Base-by-base conservation (phyloP, 768 basidiomycete genomes). In the Gymnopilus dilepis region DNA sequence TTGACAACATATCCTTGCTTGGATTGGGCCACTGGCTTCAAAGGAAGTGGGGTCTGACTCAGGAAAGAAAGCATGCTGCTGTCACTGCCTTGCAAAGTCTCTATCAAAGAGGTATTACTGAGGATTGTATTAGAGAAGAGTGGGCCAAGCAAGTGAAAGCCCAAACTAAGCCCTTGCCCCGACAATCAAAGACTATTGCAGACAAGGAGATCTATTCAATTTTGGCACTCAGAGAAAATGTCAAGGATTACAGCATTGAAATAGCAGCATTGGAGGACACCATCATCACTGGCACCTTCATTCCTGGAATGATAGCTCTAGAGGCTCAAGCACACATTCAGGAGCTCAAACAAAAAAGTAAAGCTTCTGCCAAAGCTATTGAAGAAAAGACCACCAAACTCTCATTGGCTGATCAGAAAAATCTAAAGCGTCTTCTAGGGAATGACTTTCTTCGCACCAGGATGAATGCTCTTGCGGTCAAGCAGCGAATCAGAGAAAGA, bases 381-480 rank as follows among this genome's bases (percentile, higher is more conserved):
- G 28, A 26, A 12, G 51, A 57, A 3, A 58, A 60, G 24, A 21
- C 22, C 7, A 21, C 9, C 19, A 59, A 59, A 24, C 41, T 59
- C 52, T 42, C 47, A 53, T 45, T 62, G 51, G 55, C 53, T 45
- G 43, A 22, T 22, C 12, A 47, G 21, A 17, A 55, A 6, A 58
- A 48, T 43, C 53, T 58, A 11, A 30, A 28, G 15, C 63, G 61
- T 17, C n/a, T 60, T 30, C 19, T 43, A 15, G 58, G 58, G 2
- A 63, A 48, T 61, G 60, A 66, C 19, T 70, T 52, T 55, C 41
- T 72, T 24, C 38, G 56, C 9, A 24, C 64, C 19, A 63, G 61
- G 2, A 61, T 73, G 59, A 68, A 71, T 61, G 69, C 69, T 2
- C 58, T 40, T 7, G 69, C 68, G 5, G 11, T 72, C 13, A 76